A percentile compares a stretch with the other conserved stretches of the same genome.
phyloP scores from a whole-genome alignment of 2,329 filamentous ascomycete genomes.

The Ophiostoma australiae region DNA sequence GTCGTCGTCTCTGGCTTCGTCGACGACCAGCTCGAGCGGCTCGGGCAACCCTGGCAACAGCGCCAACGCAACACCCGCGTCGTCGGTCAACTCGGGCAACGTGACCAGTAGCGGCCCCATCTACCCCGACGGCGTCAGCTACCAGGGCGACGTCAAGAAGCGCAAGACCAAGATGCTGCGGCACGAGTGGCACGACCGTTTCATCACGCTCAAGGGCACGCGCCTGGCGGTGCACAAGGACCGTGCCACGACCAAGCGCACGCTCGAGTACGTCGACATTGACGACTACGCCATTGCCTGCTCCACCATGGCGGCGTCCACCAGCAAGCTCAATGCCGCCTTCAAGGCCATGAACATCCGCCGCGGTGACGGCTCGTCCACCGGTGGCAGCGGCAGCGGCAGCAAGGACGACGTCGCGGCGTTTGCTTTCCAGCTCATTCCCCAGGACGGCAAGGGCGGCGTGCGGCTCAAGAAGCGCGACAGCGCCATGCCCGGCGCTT shows the following conservation, averaged over 20 bases:
- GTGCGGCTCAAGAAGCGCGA: conserved; percentile 50
- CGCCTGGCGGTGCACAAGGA: conserved; percentile 72
- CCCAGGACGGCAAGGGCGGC: conserved; percentile 55
- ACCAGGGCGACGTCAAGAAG: conserved; percentile 90
- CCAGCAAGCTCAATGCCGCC: conserved; percentile 77
- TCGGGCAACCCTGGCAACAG: not conserved
- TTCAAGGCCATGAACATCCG: conserved; percentile 73
- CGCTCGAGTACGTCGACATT: conserved; percentile 76
- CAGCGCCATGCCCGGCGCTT: conserved; percentile 36
- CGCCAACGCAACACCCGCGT: conserved; percentile 21
- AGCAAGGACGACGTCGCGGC: conserved; percentile 54
- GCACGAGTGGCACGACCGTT: conserved; percentile 90
- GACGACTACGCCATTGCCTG: conserved; percentile 86
- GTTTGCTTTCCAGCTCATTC: conserved; percentile 82
- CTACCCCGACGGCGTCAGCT: conserved; percentile 39
- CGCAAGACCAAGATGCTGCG: conserved; percentile 83
- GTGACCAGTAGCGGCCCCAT: not conserved
- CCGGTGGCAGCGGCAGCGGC: conserved; percentile 27
- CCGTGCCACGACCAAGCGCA: conserved; percentile 45
- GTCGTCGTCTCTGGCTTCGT: conserved; percentile 25
- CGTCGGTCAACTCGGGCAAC: conserved; percentile 20
- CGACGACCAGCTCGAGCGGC: conserved; percentile 24
- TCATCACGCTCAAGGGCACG: conserved; percentile 77
- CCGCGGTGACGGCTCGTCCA: conserved; percentile 34
- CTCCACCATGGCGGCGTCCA: conserved; percentile 67